Evolutionary conservation across 768 basidiomycete genomes (phyloP).

Genomic region (Tricholoma matsutake): DNA sequence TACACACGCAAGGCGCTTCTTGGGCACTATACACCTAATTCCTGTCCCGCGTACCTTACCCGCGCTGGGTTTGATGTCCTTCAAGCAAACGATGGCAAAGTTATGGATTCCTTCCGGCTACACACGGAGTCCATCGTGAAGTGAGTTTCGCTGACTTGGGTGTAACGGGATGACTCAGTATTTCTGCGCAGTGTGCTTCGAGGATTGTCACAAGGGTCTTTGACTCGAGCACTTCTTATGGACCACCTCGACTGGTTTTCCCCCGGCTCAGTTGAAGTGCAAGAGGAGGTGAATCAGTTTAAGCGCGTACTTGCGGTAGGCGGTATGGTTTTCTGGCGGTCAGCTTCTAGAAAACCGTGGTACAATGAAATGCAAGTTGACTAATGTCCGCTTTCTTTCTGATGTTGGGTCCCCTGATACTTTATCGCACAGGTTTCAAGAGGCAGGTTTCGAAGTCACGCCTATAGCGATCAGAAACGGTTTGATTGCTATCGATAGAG

Average conservation of each 20-base stretch:
- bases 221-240: constrained; percentile 69
- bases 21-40: constrained; percentile 55
- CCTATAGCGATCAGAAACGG: constrained; percentile 53
- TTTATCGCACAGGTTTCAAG: constrained; percentile 38
- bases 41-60: constrained; percentile 64
- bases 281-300: constrained; percentile 55
- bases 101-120: constrained; percentile 55
- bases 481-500: constrained; percentile 54
- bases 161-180: background rate
- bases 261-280: constrained; percentile 43
- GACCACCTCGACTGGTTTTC: constrained; percentile 65
- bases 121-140: constrained; percentile 73
- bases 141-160: constrained; percentile 31
- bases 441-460: constrained; percentile 50
- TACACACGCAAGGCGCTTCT: constrained; percentile 33
- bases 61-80: constrained; percentile 56
- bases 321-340: constrained; percentile 66
- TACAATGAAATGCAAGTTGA: constrained; percentile 46
- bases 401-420: background rate
- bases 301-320: constrained; percentile 53
- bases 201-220: constrained; percentile 33
- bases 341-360: constrained; percentile 63
- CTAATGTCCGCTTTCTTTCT: too few relatives aligned
- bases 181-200: constrained; percentile 26
- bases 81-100: constrained; percentile 41